Conservation (phyloP, 768 basidiomycete genomes). For the Tricholoma saponaceum region DNA sequence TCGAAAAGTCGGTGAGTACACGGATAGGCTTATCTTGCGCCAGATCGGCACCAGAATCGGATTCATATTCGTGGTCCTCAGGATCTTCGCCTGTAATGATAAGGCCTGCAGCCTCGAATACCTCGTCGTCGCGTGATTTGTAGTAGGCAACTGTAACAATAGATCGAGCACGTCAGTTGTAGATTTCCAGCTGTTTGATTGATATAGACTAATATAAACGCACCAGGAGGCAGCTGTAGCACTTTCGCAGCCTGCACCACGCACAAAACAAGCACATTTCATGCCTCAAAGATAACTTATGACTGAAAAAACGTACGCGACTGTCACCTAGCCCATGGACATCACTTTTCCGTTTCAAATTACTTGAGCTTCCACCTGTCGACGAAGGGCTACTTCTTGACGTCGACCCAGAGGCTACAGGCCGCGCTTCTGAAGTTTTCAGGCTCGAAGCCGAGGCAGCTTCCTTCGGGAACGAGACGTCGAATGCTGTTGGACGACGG, state of each 20-base stretch:
- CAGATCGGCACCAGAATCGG: neutral
- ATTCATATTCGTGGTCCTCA: neutral
- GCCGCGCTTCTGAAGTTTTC: neutral
- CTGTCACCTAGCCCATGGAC: slow-evolving; percentile 7
- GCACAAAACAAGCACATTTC: neutral
- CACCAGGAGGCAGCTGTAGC: slow-evolving; percentile 17
- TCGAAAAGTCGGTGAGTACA: slow-evolving; percentile 49
- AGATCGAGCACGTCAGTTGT: neutral
- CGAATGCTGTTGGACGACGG: slow-evolving; percentile 50
- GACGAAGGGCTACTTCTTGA: neutral
- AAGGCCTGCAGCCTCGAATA: slow-evolving; percentile 31
- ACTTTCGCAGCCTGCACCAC: slow-evolving; percentile 23
- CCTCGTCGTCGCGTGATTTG: slow-evolving; percentile 23
- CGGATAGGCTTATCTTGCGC: slow-evolving; percentile 51
- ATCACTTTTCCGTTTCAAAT: slow-evolving; percentile 20
- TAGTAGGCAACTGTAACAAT: slow-evolving; percentile 36
- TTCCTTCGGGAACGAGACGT: slow-evolving; percentile 49
- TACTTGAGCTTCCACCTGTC: neutral
- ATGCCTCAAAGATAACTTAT: neutral
- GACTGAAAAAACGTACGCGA: slow-evolving; percentile 14
- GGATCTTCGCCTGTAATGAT: slow-evolving; percentile 39
- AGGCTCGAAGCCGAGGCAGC: slow-evolving; percentile 7
- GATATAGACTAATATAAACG: neutral
- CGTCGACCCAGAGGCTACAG: neutral
- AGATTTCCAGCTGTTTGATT: neutral